Base-by-base conservation (phyloP, 2,329 filamentous ascomycete species). In the Botrytis fragariae region DNA sequence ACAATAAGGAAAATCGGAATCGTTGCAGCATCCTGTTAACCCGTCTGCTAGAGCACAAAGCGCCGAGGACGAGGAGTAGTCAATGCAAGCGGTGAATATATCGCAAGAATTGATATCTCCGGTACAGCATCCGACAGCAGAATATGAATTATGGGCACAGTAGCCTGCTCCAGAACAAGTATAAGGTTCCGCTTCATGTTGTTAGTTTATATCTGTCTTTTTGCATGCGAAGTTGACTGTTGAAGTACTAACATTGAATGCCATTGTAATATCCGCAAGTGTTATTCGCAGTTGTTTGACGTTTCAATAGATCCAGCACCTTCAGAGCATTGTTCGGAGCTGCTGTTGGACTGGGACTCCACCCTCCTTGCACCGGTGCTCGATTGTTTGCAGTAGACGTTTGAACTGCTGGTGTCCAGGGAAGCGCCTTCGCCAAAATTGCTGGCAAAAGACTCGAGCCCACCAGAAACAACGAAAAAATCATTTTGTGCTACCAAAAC, bases 71-170 rank as follows among this genome's bases (percentile, higher is more conserved):
- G n/a, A 51, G 44, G 48, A 69, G 35, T 44, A 57, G 48, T 32
- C 48, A n/a, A 69, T 37, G 65, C 65, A 69, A 25, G 65, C 32
- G 22, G 48, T 69, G 25, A 69, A 57, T 42, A 68, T 68, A 57
- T 69, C 35, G 18, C 64, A 68, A 12, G 25, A 20, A 20, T 22
- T 35, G 3, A 42, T 7, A 22, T 54, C 25, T 54, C 45, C 35
- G 10, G 35, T 42, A 57, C 64, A 68, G 35, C 45, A 68, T 39
- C 64, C 64, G 20, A 54, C 25, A 42, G 65, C 48, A 69, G 65
- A 69, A 39, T 44, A 44, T 12, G 51, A 42, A 69, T 57, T 69
- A 25, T 39, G 65, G 18, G 65, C 64, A 45, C 44, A 67, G 45
- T 67, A 54, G n/a, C 64, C 64, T 39, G 32, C 22, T n/a, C 45